phyloP scores from a whole-genome alignment of 352 stramenopile species.

The Phytophthora syringae region DNA sequence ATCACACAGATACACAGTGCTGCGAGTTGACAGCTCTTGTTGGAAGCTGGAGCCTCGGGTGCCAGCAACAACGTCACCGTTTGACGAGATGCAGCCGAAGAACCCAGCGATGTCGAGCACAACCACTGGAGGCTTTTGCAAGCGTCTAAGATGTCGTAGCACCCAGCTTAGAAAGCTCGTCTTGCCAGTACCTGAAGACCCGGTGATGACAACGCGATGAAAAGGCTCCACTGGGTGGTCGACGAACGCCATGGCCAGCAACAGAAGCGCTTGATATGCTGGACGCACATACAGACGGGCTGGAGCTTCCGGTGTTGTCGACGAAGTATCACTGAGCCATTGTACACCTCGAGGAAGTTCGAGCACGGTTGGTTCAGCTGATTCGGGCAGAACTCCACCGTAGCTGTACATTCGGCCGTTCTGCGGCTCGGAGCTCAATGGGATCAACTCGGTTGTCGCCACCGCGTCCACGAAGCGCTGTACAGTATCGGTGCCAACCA shows the following conservation, averaged over 20 bases:
- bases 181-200: conserved; percentile 46
- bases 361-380: conserved; percentile 19
- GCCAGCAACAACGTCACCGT: conserved; percentile 33
- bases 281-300: conserved; percentile 36
- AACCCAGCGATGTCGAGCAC: conserved; percentile 38
- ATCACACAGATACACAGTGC: conserved; percentile 47
- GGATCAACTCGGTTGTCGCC: conserved; percentile 8
- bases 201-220: conserved; percentile 41
- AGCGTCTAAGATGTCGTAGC: conserved; percentile 24
- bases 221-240: conserved; percentile 24
- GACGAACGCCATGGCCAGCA: conserved; percentile 37
- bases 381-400: conserved; percentile 19
- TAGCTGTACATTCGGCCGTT: conserved; percentile 26
- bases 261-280: conserved; percentile 31
- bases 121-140: conserved; percentile 29
- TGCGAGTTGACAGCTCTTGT: conserved; percentile 23
- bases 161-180: conserved; percentile 50
- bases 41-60: conserved; percentile 33
- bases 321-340: conserved; percentile 10
- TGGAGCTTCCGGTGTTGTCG: neutral
- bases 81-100: conserved; percentile 33
- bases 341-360: conserved; percentile 22
- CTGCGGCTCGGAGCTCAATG: conserved; percentile 18
- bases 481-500: conserved; percentile 14
- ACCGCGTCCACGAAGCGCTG: conserved; percentile 23